phyloP scores from a whole-genome alignment of 495 filamentous ascomycete genomes.

The Penicillium bialowiezense region DNA sequence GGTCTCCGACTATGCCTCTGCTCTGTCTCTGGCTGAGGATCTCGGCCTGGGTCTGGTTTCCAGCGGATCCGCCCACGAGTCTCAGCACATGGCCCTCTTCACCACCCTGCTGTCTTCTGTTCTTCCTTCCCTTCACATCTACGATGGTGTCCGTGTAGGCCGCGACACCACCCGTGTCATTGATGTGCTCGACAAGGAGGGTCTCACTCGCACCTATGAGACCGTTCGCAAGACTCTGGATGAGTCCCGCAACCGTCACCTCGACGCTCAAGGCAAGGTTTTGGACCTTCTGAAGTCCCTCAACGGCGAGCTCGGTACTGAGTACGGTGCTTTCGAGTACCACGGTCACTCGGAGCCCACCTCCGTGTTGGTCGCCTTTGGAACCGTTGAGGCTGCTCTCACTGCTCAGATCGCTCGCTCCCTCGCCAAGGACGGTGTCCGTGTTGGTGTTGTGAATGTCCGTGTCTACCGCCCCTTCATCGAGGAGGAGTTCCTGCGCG shows the following conservation, averaged over 20 bases:
- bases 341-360: slow-evolving; percentile 76
- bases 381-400: slow-evolving; percentile 83
- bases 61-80: slow-evolving; percentile 81
- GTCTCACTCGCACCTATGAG: slow-evolving; percentile 69
- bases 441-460: slow-evolving; percentile 84
- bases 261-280: slow-evolving; percentile 71
- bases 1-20: slow-evolving; percentile 82
- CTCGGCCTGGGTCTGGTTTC: slow-evolving; percentile 82
- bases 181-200: slow-evolving; percentile 72
- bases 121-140: slow-evolving; percentile 84
- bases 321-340: slow-evolving; percentile 92
- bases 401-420: slow-evolving; percentile 76
- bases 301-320: slow-evolving; percentile 90
- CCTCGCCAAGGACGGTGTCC: slow-evolving; percentile 65
- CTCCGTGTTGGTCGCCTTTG: slow-evolving; percentile 84
- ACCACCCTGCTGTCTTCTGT: slow-evolving; percentile 77
- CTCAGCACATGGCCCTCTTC: slow-evolving; percentile 93
- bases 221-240: slow-evolving; percentile 60
- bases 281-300: slow-evolving; percentile 72
- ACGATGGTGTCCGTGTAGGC: slow-evolving; percentile 84
- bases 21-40: slow-evolving; percentile 82
- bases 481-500: slow-evolving; percentile 85
- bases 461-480: slow-evolving; percentile 92
- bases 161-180: slow-evolving; percentile 83
- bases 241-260: slow-evolving; percentile 62